A percentile compares a stretch with the other conserved stretches of the same genome.
Evolutionary conservation across 2,329 filamentous ascomycete species (phyloP).

Genomic region (Trichoderma koningii): DNA sequence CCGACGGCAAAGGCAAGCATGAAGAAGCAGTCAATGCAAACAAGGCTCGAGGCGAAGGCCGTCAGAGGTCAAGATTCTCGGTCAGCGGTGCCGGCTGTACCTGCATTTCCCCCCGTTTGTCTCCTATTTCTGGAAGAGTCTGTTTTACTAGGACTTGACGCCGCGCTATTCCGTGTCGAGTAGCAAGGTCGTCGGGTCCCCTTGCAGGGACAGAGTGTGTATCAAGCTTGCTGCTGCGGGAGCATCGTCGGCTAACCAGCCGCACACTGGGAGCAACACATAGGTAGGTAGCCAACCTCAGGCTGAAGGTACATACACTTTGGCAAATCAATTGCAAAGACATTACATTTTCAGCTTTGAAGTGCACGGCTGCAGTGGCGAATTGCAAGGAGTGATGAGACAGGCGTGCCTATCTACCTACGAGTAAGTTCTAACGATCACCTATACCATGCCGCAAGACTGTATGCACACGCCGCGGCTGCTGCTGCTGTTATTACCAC

Average conservation of each 20-base stretch:
- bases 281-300: background rate
- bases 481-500: background rate
- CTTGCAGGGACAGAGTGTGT: no score
- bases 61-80: background rate
- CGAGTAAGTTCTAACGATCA: no score
- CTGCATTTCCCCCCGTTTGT: background rate
- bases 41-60: conserved; percentile 11
- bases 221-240: background rate
- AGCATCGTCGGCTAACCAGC: background rate
- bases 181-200: no score
- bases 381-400: conserved; percentile 5
- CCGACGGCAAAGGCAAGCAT: no score
- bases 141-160: no score
- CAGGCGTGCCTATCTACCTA: no score
- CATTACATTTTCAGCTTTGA: background rate
- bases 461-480: background rate
- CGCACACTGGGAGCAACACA: no score
- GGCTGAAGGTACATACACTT: background rate
- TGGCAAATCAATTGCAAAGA: background rate
- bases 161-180: no score
- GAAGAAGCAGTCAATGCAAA: background rate
- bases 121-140: background rate
- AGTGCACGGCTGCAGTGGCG: conserved; percentile 1
- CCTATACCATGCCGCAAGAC: no score
- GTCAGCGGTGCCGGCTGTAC: background rate